A percentile compares a stretch with the other conserved stretches of the same genome.
Conservation (phyloP, 257 asterid genomes). For the Gentiana straminea region DNA sequence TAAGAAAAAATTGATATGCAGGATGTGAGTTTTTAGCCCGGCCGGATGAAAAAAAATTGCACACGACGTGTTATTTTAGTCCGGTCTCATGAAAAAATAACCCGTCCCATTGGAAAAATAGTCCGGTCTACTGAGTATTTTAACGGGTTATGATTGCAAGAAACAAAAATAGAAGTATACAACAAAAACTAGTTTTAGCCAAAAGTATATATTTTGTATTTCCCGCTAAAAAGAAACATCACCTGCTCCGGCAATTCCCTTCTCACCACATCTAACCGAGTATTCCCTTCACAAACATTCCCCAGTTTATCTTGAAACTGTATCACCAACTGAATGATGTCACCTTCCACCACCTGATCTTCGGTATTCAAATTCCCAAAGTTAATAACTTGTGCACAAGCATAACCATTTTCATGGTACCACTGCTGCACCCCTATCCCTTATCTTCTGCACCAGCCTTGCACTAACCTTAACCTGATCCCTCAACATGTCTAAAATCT, state of each 20-base stretch:
- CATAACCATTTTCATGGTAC: conserved; percentile 92
- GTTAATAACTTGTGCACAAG: conserved; percentile 89
- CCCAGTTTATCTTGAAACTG: conserved; percentile 98
- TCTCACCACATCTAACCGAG: conserved; percentile 61
- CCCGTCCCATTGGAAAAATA: too few species aligned
- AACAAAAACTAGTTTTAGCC: too few species aligned
- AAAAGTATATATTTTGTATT: too few species aligned
- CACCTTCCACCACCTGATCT: conserved; percentile 99
- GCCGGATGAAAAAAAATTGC: too few species aligned
- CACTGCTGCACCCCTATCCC: conserved; percentile 93
- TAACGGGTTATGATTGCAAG: too few species aligned
- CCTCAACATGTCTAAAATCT: conserved; percentile 64
- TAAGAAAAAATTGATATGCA: too few species aligned
- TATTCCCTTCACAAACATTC: conserved; percentile 84
- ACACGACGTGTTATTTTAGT: too few species aligned
- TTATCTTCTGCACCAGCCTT: conserved; percentile 82
- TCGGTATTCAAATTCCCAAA: conserved; percentile 89
- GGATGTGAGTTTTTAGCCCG: too few species aligned
- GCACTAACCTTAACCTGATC: conserved; percentile 76
- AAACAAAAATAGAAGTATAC: too few species aligned
- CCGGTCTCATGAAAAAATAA: too few species aligned
- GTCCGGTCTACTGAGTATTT: too few species aligned
- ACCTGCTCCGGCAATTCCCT: conserved; percentile 93
- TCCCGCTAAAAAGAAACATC: neutral
- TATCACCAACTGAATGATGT: conserved; percentile 70